phyloP scores from a whole-genome alignment of 306 rosid species.

The Vigna angularis region DNA sequence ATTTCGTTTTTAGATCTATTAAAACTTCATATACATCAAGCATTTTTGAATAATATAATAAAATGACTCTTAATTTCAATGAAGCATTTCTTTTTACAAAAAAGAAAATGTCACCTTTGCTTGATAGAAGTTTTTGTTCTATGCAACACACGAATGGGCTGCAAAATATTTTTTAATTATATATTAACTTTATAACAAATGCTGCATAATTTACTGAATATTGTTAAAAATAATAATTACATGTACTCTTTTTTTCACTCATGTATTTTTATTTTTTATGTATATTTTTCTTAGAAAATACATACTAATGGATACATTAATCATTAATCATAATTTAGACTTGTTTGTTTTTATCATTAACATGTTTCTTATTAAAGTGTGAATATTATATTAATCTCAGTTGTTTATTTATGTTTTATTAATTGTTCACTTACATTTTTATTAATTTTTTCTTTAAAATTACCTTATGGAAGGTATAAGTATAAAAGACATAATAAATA shows the following conservation, averaged over 20 bases:
- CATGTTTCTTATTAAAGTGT: too few relatives aligned
- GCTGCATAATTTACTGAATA: too few relatives aligned
- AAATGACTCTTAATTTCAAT: neutral
- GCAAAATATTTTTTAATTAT: neutral
- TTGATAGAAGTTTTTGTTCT: neutral
- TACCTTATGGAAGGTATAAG: too few relatives aligned
- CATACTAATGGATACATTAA: too few relatives aligned
- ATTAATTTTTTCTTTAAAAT: too few relatives aligned
- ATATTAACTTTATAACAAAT: neutral
- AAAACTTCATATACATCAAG: neutral
- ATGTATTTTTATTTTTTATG: neutral
- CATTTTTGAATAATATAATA: neutral
- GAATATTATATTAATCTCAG: too few relatives aligned
- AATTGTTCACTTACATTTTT: too few relatives aligned
- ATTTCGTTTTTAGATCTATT: neutral
- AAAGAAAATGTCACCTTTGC: neutral
- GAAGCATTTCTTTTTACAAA: neutral
- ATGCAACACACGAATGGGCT: neutral
- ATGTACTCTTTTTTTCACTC: neutral
- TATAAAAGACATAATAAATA: too few relatives aligned
- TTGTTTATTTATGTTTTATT: too few relatives aligned
- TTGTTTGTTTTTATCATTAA: too few relatives aligned
- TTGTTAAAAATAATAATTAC: neutral
- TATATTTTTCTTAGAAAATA: too few relatives aligned
- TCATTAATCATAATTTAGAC: too few relatives aligned